A percentile compares a stretch with the other conserved stretches of the same genome.
phyloP scores from a whole-genome alignment of 345 rosid species.

The Camelina sativa region DNA sequence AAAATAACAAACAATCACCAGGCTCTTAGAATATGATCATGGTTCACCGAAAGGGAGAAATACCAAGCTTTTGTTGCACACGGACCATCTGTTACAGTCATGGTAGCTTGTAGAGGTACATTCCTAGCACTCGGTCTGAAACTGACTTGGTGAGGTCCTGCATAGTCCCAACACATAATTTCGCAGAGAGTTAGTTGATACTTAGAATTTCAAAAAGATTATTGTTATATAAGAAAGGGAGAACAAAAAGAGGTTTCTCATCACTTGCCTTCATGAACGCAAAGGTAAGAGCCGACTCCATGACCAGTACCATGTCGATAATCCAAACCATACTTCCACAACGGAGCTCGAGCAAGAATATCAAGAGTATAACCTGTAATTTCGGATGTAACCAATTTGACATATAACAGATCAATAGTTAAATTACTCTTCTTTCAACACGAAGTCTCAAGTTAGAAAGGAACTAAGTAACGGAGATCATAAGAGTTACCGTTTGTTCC shows the following conservation, averaged over 20 bases:
- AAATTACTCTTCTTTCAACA: background rate
- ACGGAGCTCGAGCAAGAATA: constrained; percentile 87
- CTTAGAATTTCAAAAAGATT: background rate
- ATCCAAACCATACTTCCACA: constrained; percentile 95
- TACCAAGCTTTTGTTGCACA: constrained; percentile 21
- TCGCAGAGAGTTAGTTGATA: background rate
- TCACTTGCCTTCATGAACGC: constrained; percentile 90
- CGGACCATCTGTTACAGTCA: constrained; percentile 98
- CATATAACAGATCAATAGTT: background rate
- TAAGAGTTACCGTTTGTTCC: constrained; percentile 74
- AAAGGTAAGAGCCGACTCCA: constrained; percentile 94
- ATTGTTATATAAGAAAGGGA: background rate
- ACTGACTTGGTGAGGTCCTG: constrained; percentile 96
- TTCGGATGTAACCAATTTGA: constrained; percentile 7
- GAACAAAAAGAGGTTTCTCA: constrained; percentile 22
- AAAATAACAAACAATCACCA: background rate
- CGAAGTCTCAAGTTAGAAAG: background rate
- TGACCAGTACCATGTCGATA: constrained; percentile 99
- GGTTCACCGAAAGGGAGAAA: background rate
- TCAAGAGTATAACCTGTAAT: constrained; percentile 80
- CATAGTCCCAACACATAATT: constrained; percentile 34
- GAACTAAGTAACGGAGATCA: background rate
- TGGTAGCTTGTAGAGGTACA: constrained; percentile 94
- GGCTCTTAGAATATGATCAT: background rate
- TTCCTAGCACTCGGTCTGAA: constrained; percentile 80